Conservation (phyloP, 176 grass and related monocot species). For the Pontederia paniculata region DNA sequence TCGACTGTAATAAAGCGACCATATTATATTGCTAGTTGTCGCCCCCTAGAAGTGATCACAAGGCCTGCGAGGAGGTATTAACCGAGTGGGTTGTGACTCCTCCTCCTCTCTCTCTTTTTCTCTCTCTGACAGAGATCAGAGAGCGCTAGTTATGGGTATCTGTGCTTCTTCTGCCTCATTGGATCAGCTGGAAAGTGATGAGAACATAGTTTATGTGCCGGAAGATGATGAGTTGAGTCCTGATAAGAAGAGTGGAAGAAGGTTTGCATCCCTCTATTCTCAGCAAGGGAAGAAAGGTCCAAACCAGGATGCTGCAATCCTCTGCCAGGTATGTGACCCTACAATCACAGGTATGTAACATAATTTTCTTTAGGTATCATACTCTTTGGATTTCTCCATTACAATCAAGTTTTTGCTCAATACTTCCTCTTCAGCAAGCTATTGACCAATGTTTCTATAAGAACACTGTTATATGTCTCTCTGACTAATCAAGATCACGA, state of each 20-base stretch:
- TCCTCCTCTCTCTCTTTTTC: slow-evolving; percentile 7
- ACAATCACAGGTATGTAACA: not conserved
- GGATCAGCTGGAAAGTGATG: slow-evolving; percentile 38
- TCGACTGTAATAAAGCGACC: no score
- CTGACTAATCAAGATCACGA: no score
- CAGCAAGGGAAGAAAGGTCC: slow-evolving; percentile 83
- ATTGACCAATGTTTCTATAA: no score
- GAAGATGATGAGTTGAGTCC: slow-evolving; percentile 17
- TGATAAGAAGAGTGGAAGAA: slow-evolving; percentile 19
- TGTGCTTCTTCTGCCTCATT: slow-evolving; percentile 45
- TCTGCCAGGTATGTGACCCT: slow-evolving; percentile 49
- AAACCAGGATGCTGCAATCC: slow-evolving; percentile 89
- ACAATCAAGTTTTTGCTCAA: no score
- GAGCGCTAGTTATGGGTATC: slow-evolving; percentile 43
- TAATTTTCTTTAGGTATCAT: no score
- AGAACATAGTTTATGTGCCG: slow-evolving; percentile 60
- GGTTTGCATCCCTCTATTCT: slow-evolving; percentile 70
- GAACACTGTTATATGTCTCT: no score
- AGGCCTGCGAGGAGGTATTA: no score
- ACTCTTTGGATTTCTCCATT: no score
- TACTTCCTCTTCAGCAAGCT: no score
- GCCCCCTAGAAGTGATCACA: no score
- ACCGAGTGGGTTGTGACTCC: not conserved
- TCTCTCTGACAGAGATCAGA: not conserved
- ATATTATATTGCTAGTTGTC: no score